A percentile compares a stretch with the other conserved stretches of the same genome.
Evolutionary conservation across 1,284 basidiomycete species (phyloP).

Genomic region (Clitocybe nebularis): DNA sequence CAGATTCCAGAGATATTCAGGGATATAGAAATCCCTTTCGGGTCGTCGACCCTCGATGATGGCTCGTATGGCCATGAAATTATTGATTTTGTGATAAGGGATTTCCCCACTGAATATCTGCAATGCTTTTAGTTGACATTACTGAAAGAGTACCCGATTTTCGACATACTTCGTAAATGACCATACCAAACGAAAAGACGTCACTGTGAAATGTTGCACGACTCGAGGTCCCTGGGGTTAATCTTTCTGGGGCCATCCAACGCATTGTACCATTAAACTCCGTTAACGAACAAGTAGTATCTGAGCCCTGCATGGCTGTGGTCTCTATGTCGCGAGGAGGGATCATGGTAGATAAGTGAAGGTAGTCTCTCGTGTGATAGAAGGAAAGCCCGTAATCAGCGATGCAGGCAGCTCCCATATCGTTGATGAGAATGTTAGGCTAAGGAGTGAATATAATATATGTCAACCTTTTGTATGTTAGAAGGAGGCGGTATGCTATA

Average conservation of each 20-base stretch:
- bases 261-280: conserved; percentile 18
- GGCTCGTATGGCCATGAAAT: conserved; percentile 12
- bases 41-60: conserved; percentile 18
- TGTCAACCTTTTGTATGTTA: background rate
- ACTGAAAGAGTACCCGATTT: too few species aligned
- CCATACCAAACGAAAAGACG: conserved; percentile 24
- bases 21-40: conserved; percentile 9
- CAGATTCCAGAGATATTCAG: conserved; percentile 19
- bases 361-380: conserved; percentile 6
- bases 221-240: conserved; percentile 14
- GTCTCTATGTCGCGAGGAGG: background rate
- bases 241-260: conserved; percentile 25
- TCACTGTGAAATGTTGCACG: conserved; percentile 22
- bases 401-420: conserved; percentile 17
- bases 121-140: background rate
- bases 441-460: too few species aligned
- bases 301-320: too few species aligned
- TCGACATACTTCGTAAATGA: conserved; percentile 23
- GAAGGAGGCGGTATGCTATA: background rate
- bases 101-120: conserved; percentile 18
- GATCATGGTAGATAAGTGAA: too few species aligned
- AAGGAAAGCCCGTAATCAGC: conserved; percentile 21
- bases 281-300: too few species aligned
- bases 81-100: conserved; percentile 15
- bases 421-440: conserved; percentile 22